Conservation (phyloP, 192 early-diverging fungal genomes). For the Coemansia guatemalensis region DNA sequence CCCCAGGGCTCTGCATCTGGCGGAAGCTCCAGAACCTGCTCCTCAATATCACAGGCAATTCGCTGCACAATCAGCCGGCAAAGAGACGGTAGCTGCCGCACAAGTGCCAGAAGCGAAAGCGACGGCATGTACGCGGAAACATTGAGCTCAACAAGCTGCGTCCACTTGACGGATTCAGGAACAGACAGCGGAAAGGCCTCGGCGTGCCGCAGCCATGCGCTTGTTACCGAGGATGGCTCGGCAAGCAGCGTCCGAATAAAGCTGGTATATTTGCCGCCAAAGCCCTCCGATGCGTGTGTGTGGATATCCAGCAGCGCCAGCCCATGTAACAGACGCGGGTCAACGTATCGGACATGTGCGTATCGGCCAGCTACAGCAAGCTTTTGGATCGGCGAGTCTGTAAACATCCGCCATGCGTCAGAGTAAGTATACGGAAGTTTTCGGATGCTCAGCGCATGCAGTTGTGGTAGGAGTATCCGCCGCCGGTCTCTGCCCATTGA, state of each 20-base stretch:
- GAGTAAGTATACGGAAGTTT: constrained; percentile 36
- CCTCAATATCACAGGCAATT: constrained; percentile 24
- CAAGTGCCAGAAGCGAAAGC: constrained; percentile 16
- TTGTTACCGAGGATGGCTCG: constrained; percentile 9
- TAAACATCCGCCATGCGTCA: constrained; percentile 41
- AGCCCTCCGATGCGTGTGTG: constrained; percentile 10
- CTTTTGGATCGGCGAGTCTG: constrained; percentile 20
- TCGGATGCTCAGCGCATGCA: constrained; percentile 14
- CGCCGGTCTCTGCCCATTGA: constrained; percentile 35
- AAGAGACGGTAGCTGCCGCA: constrained; percentile 22
- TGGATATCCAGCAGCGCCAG: constrained; percentile 28
- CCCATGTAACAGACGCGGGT: constrained; percentile 3
- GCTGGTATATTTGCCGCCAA: constrained; percentile 17
- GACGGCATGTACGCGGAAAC: constrained; percentile 33
- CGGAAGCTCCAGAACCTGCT: constrained; percentile 5
- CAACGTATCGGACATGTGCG: constrained; percentile 31
- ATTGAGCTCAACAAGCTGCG: constrained; percentile 25
- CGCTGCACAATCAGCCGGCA: constrained; percentile 23
- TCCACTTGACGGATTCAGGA: constrained; percentile 19
- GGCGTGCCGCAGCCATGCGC: constrained; percentile 33
- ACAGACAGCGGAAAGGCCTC: constrained; percentile 39
- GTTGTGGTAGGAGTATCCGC: constrained; percentile 14
- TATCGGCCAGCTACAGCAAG: constrained; percentile 33
- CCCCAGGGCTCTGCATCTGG: constrained; percentile 1
- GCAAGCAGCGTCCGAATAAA: constrained; percentile 22